Evolutionary conservation across 2,329 filamentous ascomycete genomes (phyloP).

Genomic region (Diaporthe amygdali): DNA sequence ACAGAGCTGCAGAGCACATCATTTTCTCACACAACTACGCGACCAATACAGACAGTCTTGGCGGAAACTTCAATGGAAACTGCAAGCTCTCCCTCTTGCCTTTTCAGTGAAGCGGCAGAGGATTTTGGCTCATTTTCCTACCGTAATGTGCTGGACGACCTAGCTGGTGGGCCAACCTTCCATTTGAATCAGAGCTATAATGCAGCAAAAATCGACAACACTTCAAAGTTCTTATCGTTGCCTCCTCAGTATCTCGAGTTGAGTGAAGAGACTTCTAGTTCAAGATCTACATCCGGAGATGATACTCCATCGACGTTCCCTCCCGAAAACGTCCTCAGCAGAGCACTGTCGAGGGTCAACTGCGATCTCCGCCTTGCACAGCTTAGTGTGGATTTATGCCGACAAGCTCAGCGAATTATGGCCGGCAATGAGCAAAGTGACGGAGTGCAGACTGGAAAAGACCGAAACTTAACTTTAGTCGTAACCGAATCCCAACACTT

Average conservation of each 20-base stretch:
- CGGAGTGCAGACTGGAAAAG: background rate
- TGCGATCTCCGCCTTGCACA: background rate
- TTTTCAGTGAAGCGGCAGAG: background rate
- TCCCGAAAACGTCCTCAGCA: background rate
- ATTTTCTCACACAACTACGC: background rate
- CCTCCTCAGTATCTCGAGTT: background rate
- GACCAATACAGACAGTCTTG: background rate
- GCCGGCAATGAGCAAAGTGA: too few relatives aligned
- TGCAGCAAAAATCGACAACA: background rate
- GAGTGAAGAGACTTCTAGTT: background rate
- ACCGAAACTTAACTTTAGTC: background rate
- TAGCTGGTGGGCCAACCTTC: background rate
- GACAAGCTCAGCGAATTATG: background rate
- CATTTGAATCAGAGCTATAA: background rate
- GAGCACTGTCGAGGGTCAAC: background rate
- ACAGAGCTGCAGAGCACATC: background rate
- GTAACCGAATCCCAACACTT: background rate
- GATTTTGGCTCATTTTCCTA: background rate
- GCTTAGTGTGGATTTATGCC: background rate
- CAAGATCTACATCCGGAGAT: background rate
- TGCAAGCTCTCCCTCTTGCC: background rate
- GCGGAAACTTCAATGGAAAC: background rate
- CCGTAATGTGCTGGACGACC: background rate
- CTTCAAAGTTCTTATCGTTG: background rate
- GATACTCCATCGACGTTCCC: background rate